Conservation (phyloP, 1,284 basidiomycete species). For the Ganoderma multipileum region DNA sequence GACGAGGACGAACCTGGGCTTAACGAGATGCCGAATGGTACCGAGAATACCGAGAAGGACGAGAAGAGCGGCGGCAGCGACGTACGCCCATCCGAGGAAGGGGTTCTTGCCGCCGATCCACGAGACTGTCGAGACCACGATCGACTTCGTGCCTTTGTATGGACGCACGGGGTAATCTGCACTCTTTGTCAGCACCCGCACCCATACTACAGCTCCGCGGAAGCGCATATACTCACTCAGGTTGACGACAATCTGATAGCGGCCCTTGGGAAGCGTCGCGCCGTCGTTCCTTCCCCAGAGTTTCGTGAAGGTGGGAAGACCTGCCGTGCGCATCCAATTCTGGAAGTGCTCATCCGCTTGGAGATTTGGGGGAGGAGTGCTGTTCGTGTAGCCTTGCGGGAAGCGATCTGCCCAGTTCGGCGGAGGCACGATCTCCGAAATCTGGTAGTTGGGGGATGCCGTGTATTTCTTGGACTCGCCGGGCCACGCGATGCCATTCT, state of each 20-base stretch:
- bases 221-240: slow-evolving; percentile 71
- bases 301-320: slow-evolving; percentile 96
- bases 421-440: slow-evolving; percentile 82
- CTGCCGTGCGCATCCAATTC: slow-evolving; percentile 99
- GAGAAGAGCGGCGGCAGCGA: slow-evolving; percentile 89
- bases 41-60: slow-evolving; percentile 88
- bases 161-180: slow-evolving; percentile 93
- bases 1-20: slow-evolving; percentile 77
- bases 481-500: slow-evolving; percentile 91
- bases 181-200: slow-evolving; percentile 7
- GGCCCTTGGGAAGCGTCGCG: slow-evolving; percentile 74
- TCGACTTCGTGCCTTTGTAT: slow-evolving; percentile 95
- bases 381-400: slow-evolving; percentile 78
- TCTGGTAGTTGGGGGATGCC: slow-evolving; percentile 60
- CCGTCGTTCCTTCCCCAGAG: slow-evolving; percentile 92
- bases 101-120: slow-evolving; percentile 99
- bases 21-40: slow-evolving; percentile 91
- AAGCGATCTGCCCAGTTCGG: slow-evolving; percentile 87
- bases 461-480: slow-evolving; percentile 93
- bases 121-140: slow-evolving; percentile 96
- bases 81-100: slow-evolving; percentile 97
- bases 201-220: not conserved
- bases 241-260: slow-evolving; percentile 80
- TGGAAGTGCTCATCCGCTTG: slow-evolving; percentile 92
- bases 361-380: slow-evolving; percentile 80